These are phyloP conservation scores for Plasmopara viticola DNA, from an alignment of 352 stramenopile species.

Conservation along the genomic window DNA sequence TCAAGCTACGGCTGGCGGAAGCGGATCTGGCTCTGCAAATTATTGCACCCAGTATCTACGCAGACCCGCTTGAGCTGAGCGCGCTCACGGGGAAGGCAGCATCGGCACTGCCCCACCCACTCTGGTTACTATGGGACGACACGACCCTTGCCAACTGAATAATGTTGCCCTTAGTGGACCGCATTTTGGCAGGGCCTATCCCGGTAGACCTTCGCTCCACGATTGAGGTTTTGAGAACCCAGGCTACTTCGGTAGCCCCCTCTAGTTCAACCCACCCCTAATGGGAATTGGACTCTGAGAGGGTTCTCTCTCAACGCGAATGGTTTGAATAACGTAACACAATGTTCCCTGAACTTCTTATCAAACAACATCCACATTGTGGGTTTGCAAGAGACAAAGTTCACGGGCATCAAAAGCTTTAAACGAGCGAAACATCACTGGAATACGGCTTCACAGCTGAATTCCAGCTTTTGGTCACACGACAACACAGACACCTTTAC, in stretches of 20 bases:
- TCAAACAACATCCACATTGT: not conserved
- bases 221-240: not conserved
- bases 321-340: not conserved
- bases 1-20: not conserved
- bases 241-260: not conserved
- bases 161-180: not conserved
- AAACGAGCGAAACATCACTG: slow-evolving; percentile 3
- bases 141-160: not conserved
- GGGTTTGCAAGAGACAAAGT: too few species aligned
- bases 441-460: slow-evolving; percentile 1
- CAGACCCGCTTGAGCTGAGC: not conserved
- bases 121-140: not conserved
- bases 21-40: slow-evolving; percentile 1
- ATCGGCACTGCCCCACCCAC: not conserved
- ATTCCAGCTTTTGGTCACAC: slow-evolving; percentile 2
- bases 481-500: not conserved
- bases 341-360: not conserved
- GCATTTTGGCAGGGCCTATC: not conserved
- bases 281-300: not conserved
- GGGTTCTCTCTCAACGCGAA: not conserved
- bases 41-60: slow-evolving; percentile 3
- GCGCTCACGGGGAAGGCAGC: not conserved
- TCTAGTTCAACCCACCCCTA: not conserved
- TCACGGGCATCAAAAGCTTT: slow-evolving; percentile 1
- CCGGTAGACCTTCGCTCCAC: not conserved